Evolutionary conservation across 2,329 filamentous ascomycete genomes (phyloP), one percentile per base, ranked within the genome.

Genomic region (Canariomyces notabilis): DNA sequence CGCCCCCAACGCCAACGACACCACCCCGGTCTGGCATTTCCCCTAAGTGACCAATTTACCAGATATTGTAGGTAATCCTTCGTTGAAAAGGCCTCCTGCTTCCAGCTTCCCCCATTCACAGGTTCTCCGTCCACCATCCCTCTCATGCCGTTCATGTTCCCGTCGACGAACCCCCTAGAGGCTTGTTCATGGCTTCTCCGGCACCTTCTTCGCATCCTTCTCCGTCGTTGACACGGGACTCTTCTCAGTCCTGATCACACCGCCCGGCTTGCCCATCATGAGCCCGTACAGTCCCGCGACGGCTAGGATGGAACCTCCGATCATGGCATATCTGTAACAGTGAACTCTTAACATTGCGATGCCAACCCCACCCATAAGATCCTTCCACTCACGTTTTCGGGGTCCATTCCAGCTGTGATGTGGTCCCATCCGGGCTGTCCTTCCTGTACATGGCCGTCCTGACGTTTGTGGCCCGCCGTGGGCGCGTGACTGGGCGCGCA

Each of bases 231-330:
- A 34, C 5, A 26, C 44, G 14, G 42, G 37, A 18, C 46, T 48
- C 2, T 21, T 14, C 37, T 49, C 38, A 19, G 36, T 37, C 15
- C 37, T 8, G 14, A 46, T 34, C 12, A 42, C 42, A 6, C 40
- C 34, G n/a, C 37, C 14, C 16, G 47, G 47, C 6, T 41, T 42
- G 5, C 38, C 42, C 42, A 49, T 46, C 47, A 49, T 35, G 33
- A 44, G 35, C 2, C 42, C 42, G 33, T 49, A 49, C 16, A 33
- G 29, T 5, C 36, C 48, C 11, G 11, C 21, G 16, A 50, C 48
- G 7, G 39, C 44, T 18, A 50, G 4, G 21, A 44, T 26, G 12
- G 22, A 29, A 8, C 42, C 43, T 9, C 35, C 43, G 16, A 50
- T 5, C 12, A 43, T 33, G 11, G 37, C 39, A 6, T 26, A 44